phyloP scores from a whole-genome alignment of 2,329 filamentous ascomycete genomes.

The Phyllosticta paracitricarpa region DNA sequence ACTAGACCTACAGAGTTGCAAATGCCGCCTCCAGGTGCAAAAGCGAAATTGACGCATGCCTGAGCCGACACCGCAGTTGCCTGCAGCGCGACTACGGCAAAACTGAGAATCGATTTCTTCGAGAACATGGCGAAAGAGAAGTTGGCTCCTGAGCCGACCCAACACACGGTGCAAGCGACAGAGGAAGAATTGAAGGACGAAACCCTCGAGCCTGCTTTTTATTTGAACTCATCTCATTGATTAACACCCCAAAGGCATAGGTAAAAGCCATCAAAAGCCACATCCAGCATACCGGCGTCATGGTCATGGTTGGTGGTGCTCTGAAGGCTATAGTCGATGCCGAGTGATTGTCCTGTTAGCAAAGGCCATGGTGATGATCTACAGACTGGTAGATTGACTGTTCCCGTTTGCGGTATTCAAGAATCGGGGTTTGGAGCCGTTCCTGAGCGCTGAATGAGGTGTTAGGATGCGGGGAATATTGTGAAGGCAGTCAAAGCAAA shows the following conservation, averaged over 20 bases:
- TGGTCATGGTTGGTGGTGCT: background rate
- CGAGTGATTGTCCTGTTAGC: background rate
- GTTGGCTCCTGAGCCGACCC: background rate
- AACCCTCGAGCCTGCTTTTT: background rate
- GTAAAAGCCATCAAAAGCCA: background rate
- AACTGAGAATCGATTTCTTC: background rate
- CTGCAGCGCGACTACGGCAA: background rate
- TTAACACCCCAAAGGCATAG: background rate
- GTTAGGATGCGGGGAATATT: background rate
- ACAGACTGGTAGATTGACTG: background rate
- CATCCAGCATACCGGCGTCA: background rate
- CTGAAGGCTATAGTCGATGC: background rate
- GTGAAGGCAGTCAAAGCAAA: background rate
- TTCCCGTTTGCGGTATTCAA: background rate
- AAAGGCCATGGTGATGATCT: background rate
- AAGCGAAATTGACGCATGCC: constrained; percentile 8
- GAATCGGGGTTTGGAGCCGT: background rate
- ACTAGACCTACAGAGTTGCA: constrained; percentile 1
- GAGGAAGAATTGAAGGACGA: background rate
- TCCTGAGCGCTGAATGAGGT: background rate
- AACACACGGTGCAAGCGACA: background rate
- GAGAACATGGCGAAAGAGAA: background rate
- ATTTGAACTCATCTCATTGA: background rate
- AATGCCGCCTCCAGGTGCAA: constrained; percentile 2
- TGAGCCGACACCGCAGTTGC: background rate